Conservation (phyloP, 306 rosid species). For the Ceratonia siliqua region DNA sequence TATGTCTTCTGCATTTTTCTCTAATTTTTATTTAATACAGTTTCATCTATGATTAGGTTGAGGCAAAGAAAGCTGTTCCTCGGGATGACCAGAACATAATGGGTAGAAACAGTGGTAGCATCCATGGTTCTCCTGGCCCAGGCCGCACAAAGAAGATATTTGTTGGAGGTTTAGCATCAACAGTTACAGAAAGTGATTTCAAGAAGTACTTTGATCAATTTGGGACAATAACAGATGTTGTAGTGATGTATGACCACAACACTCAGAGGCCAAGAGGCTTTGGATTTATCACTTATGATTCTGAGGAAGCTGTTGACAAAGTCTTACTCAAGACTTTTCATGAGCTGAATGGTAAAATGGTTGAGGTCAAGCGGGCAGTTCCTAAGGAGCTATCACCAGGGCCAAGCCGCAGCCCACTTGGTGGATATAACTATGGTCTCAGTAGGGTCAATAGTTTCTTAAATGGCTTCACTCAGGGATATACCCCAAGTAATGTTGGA, state of each 20-base stretch:
- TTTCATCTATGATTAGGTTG: slow-evolving; percentile 63
- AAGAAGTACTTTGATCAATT: slow-evolving; percentile 91
- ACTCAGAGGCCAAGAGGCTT: slow-evolving; percentile 98
- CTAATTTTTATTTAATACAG: slow-evolving; percentile 17
- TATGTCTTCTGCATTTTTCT: slow-evolving; percentile 1
- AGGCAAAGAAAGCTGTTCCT: slow-evolving; percentile 97
- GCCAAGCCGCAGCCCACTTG: slow-evolving; percentile 78
- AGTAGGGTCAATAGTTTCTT: slow-evolving; percentile 84
- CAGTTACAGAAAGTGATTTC: slow-evolving; percentile 94
- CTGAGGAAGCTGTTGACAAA: slow-evolving; percentile 93
- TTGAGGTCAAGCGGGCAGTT: slow-evolving; percentile 98
- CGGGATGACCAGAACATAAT: slow-evolving; percentile 87
- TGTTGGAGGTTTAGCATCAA: slow-evolving; percentile 97
- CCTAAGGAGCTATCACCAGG: slow-evolving; percentile 96
- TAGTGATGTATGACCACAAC: slow-evolving; percentile 98
- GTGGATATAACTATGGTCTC: slow-evolving; percentile 69
- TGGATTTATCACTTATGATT: slow-evolving; percentile 93
- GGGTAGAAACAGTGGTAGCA: slow-evolving; percentile 77
- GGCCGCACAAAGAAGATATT: slow-evolving; percentile 93
- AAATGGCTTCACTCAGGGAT: slow-evolving; percentile 83
- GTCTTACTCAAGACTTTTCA: slow-evolving; percentile 87
- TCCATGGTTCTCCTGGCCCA: slow-evolving; percentile 89
- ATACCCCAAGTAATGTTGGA: slow-evolving; percentile 70
- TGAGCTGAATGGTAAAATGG: slow-evolving; percentile 96
- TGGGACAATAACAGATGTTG: slow-evolving; percentile 95